Evolutionary conservation across 2,329 filamentous ascomycete species (phyloP), one percentile per base, ranked within the genome.

Genomic region (Xylaria sp.): DNA sequence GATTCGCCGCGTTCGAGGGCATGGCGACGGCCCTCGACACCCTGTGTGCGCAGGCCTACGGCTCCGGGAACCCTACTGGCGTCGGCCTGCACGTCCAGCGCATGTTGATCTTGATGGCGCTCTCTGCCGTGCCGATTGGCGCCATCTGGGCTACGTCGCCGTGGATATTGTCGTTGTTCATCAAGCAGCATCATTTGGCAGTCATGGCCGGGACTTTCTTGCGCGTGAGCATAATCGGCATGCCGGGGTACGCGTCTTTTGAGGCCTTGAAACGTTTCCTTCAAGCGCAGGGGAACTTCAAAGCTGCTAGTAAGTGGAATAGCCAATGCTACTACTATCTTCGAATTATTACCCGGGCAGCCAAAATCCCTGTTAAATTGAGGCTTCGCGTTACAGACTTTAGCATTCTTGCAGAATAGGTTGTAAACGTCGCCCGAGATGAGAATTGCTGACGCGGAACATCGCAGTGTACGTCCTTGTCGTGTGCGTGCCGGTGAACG

Each of bases 241-340:
- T 86, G 1, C 86, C 86, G 0, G 86, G 85, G 2, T 88, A 87
- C 64, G 85, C 84, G 1, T 81, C 81, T 2, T 88, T 88, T 37
- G 86, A 88, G 69, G 84, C 84, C 0, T 79, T 84, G 1, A 88
- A 88, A 73, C 80, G 86, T 0, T 88, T 87, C 69, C 80, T 87
- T 2, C 86, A 88, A 73, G 84, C 86, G 0, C 86, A 88, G 70
- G 86, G 86, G 1, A 80, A 86, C 39, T 88, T 87, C 77, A 83
- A 82, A 41, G 84, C 83, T 1, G 84, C 82, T 15, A 81, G 68
- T 70, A 64, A 65, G 68, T 55, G 31, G 41, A 15, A 20, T 51
- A n/a, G 2, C 50, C 13, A 15, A 12, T 28, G 10, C 25, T 15
- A 7, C 34, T 18, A 37, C 12, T 2, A 18, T 12, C 25, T 9